phyloP scores from a whole-genome alignment of 495 filamentous ascomycete genomes.

The Letharia columbiana region DNA sequence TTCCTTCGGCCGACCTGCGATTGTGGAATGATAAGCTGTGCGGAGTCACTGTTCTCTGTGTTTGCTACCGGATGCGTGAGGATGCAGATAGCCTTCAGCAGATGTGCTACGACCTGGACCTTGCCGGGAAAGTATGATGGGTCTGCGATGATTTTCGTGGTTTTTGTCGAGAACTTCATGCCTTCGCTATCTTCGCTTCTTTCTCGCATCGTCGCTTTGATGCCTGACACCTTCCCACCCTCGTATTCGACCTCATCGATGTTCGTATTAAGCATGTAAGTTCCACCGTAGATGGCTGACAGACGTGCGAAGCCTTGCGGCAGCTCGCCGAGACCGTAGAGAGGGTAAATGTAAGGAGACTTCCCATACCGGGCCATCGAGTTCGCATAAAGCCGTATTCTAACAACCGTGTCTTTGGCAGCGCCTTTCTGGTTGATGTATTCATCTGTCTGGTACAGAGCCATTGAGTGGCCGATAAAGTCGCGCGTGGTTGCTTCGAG shows the following conservation, averaged over 20 bases:
- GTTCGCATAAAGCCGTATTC: constrained; percentile 93
- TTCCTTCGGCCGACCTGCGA: constrained; percentile 92
- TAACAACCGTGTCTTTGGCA: constrained; percentile 80
- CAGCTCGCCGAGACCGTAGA: constrained; percentile 94
- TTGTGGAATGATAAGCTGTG: constrained; percentile 96
- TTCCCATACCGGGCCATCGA: constrained; percentile 97
- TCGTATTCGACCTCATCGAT: constrained; percentile 84
- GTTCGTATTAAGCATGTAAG: constrained; percentile 96
- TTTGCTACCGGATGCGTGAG: constrained; percentile 85
- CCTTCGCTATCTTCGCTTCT: constrained; percentile 62
- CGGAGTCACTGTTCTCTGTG: constrained; percentile 83
- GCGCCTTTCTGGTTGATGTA: constrained; percentile 66
- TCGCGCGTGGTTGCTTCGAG: constrained; percentile 87
- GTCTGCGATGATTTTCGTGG: constrained; percentile 91
- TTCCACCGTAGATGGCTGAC: constrained; percentile 95
- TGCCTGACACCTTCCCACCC: constrained; percentile 72
- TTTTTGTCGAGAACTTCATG: constrained; percentile 93
- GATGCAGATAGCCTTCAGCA: constrained; percentile 94
- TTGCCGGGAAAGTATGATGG: constrained; percentile 94
- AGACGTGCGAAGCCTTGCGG: constrained; percentile 97
- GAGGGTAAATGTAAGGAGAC: constrained; percentile 97
- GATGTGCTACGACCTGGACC: constrained; percentile 74
- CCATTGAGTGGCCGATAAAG: constrained; percentile 98
- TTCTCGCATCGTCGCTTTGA: constrained; percentile 94
- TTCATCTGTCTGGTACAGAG: constrained; percentile 79